Evolutionary conservation across 257 asterid genomes (phyloP).

Genomic region (Cinchona pubescens): DNA sequence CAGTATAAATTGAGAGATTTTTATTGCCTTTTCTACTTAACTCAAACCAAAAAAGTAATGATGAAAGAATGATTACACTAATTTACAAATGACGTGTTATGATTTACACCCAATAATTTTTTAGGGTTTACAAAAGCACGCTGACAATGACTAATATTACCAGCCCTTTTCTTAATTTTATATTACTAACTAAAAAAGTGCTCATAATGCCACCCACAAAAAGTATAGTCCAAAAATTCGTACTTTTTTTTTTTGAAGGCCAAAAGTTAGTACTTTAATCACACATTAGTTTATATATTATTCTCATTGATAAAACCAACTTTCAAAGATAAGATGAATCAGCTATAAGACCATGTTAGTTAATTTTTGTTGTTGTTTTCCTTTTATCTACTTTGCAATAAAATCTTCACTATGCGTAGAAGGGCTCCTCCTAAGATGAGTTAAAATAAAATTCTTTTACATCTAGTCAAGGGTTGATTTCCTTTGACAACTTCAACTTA

Average conservation of each 20-base stretch:
- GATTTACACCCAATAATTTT: constrained; percentile 24
- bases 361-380: constrained; percentile 15
- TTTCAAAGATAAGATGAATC: constrained; percentile 12
- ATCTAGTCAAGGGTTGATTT: neutral
- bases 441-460: neutral
- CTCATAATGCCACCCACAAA: neutral
- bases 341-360: constrained; percentile 18
- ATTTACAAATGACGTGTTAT: constrained; percentile 25
- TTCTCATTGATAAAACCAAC: constrained; percentile 18
- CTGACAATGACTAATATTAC: constrained; percentile 27
- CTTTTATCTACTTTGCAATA: neutral
- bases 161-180: neutral
- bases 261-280: neutral
- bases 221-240: neutral
- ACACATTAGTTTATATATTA: neutral
- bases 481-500: neutral
- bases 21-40: constrained; percentile 17
- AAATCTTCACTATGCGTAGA: neutral
- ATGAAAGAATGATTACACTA: constrained; percentile 24
- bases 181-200: neutral
- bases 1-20: neutral
- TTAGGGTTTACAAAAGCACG: constrained; percentile 24
- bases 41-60: constrained; percentile 12
- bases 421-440: neutral
- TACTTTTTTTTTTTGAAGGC: too few species aligned